These are phyloP conservation scores for Inonotus obliquus DNA, from an alignment of 1,284 basidiomycete species.

Conservation along the genomic window DNA sequence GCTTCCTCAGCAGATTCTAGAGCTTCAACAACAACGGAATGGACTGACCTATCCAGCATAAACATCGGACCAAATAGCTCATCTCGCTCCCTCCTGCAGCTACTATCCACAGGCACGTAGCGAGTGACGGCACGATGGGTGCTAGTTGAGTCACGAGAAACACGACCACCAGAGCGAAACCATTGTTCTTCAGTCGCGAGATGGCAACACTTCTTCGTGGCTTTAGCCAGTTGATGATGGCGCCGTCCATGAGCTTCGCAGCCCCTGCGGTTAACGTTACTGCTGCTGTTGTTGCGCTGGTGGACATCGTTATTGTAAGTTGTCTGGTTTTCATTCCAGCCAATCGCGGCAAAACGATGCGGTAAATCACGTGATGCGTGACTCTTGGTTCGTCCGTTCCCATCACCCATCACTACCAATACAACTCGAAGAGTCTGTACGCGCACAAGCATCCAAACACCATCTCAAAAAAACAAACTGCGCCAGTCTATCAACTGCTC, in stretches of 20 bases:
- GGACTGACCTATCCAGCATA: slow-evolving; percentile 15
- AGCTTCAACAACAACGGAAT: background rate
- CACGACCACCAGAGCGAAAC: slow-evolving; percentile 13
- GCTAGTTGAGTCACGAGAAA: slow-evolving; percentile 14
- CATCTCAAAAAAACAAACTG: no score
- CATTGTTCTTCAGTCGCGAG: slow-evolving; percentile 16
- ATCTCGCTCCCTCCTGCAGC: slow-evolving; percentile 3
- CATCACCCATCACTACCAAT: no score
- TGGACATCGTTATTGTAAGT: background rate
- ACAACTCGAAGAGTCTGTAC: no score
- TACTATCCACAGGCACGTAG: slow-evolving; percentile 13
- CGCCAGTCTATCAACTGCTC: no score
- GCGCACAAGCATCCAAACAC: no score
- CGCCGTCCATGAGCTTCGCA: background rate
- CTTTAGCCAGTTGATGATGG: slow-evolving; percentile 15
- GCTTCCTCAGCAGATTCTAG: background rate
- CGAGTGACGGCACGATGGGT: slow-evolving; percentile 13
- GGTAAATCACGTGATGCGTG: no score
- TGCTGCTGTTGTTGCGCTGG: background rate
- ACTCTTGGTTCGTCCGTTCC: no score
- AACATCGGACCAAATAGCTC: background rate
- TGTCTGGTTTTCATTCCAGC: no score
- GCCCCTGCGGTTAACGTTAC: background rate
- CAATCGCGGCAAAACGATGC: no score
- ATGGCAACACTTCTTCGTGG: slow-evolving; percentile 17